Conservation (phyloP, 1,139 yeast species). For the Sugiyamaella novakii region DNA sequence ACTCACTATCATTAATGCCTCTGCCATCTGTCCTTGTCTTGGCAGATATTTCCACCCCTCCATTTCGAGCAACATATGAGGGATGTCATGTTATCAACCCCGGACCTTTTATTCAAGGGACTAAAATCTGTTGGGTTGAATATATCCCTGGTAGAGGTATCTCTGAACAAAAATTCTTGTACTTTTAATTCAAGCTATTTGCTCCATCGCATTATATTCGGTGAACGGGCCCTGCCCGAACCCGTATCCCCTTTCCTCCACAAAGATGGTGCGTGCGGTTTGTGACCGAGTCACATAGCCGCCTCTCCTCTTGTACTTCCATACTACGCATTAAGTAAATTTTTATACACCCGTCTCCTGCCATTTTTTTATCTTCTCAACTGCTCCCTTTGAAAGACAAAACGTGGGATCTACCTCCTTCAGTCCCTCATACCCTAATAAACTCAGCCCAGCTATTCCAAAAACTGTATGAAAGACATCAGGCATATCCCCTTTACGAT, state of each 20-base stretch:
- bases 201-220: not conserved
- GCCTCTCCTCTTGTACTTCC: too few species aligned
- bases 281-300: not conserved
- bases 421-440: conserved; percentile 63
- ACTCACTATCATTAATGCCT: conserved; percentile 70
- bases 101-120: conserved; percentile 54
- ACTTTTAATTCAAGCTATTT: conserved; percentile 12
- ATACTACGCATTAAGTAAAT: too few species aligned
- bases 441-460: conserved; percentile 82
- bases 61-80: conserved; percentile 74
- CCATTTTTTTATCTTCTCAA: conserved; percentile 24
- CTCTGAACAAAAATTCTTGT: conserved; percentile 29
- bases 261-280: not conserved
- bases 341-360: too few species aligned
- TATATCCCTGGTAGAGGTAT: conserved; percentile 53
- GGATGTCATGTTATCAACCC: conserved; percentile 82
- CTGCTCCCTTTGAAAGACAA: conserved; percentile 68
- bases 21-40: conserved; percentile 60
- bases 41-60: conserved; percentile 69
- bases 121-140: conserved; percentile 65
- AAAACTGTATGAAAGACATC: conserved; percentile 93
- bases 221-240: not conserved
- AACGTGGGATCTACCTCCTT: conserved; percentile 76
- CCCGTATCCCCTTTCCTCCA: not conserved
- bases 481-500: conserved; percentile 84